Evolutionary conservation across 306 rosid genomes (phyloP).

Genomic region (Quercus berberidifolia): DNA sequence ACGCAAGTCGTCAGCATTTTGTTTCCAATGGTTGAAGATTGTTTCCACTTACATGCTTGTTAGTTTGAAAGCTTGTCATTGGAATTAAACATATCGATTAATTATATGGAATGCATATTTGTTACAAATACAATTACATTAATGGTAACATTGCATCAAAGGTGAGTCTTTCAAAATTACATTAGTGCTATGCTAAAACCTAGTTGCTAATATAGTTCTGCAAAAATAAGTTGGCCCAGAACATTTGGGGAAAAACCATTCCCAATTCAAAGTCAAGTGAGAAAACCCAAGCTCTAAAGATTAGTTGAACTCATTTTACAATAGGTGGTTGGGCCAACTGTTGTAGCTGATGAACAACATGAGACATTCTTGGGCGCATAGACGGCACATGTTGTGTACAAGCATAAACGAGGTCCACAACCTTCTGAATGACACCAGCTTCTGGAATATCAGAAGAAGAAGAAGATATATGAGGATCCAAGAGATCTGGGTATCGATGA

Average conservation of each 20-base stretch:
- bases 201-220: background rate
- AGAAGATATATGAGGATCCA: conserved; percentile 76
- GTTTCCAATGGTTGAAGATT: background rate
- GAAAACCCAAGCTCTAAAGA: background rate
- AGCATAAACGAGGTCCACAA: conserved; percentile 94
- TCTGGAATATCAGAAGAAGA: conserved; percentile 65
- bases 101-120: background rate
- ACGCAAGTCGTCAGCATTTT: background rate
- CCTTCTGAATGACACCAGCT: conserved; percentile 73
- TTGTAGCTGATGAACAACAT: conserved; percentile 94
- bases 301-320: conserved; percentile 30
- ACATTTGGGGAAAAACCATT: background rate
- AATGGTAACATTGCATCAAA: background rate
- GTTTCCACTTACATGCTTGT: background rate
- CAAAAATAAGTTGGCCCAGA: background rate
- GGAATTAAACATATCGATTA: background rate
- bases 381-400: conserved; percentile 98
- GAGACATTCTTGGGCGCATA: conserved; percentile 98
- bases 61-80: background rate
- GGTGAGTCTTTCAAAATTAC: background rate
- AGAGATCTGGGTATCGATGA: conserved; percentile 83
- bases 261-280: background rate
- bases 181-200: background rate
- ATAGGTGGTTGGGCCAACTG: conserved; percentile 57
- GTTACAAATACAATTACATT: background rate